Evolutionary conservation across 129 eudicot genomes (phyloP).

Genomic region (Pseudognaphalium luteoalbum): DNA sequence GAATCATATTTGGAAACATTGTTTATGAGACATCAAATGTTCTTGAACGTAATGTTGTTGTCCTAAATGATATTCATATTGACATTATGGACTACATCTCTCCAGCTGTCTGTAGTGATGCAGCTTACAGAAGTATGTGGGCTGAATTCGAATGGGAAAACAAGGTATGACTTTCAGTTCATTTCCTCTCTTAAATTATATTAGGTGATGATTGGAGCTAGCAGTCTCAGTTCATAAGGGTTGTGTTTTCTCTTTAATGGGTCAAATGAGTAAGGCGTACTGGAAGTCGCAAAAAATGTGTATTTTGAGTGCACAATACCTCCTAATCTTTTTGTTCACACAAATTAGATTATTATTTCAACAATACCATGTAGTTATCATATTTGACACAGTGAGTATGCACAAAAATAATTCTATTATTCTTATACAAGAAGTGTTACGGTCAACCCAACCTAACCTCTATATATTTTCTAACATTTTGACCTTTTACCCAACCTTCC

Average conservation of each 20-base stretch:
- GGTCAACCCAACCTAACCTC: neutral
- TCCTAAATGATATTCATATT: slow-evolving; percentile 92
- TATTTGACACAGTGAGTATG: neutral
- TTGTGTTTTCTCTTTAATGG: neutral
- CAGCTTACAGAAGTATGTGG: slow-evolving; percentile 95
- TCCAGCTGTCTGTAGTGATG: slow-evolving; percentile 90
- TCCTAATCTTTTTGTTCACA: too few species aligned
- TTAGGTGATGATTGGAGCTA: neutral
- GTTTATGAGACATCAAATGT: slow-evolving; percentile 93
- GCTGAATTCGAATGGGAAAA: slow-evolving; percentile 99
- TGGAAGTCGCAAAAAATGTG: neutral
- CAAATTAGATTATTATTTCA: too few species aligned
- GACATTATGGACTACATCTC: slow-evolving; percentile 98
- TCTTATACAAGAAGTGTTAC: neutral
- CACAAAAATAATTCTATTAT: too few species aligned
- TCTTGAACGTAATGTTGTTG: slow-evolving; percentile 81
- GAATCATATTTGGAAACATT: slow-evolving; percentile 92
- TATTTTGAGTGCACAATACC: neutral
- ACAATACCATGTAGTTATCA: too few species aligned
- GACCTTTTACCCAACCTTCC: neutral
- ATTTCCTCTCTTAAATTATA: neutral
- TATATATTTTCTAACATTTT: neutral
- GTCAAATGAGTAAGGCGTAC: neutral
- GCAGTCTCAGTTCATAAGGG: neutral
- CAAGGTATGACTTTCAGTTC: slow-evolving; percentile 55